A percentile compares a stretch with the other conserved stretches of the same genome.
Evolutionary conservation across 257 asterid species (phyloP).

Genomic region (Petunia secreta): DNA sequence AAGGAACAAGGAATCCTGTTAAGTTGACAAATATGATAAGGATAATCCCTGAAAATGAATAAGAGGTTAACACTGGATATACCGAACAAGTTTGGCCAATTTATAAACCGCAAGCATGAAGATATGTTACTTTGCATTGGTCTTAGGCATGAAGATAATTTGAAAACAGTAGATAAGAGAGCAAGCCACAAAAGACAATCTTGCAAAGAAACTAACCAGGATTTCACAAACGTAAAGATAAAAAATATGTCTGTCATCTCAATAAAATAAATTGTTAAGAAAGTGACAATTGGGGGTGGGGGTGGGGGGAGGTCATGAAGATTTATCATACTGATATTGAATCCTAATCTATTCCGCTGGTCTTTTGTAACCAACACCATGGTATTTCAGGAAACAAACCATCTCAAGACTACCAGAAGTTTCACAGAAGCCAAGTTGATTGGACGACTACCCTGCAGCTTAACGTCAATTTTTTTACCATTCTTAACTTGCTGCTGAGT

Average conservation of each 20-base stretch:
- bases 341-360: not conserved
- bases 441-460: not conserved
- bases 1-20: not conserved
- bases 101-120: constrained; percentile 4
- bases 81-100: not conserved
- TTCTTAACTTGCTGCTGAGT: constrained; percentile 21
- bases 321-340: not conserved
- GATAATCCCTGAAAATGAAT: constrained; percentile 12
- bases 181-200: constrained; percentile 4
- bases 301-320: not conserved
- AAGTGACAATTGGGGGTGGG: not conserved
- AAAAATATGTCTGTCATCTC: not conserved
- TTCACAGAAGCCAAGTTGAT: constrained; percentile 4
- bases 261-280: not conserved
- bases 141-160: constrained; percentile 12
- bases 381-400: constrained; percentile 2
- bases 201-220: not conserved
- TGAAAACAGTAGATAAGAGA: constrained; percentile 13
- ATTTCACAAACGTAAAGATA: not conserved
- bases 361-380: constrained; percentile 15
- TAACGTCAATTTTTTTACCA: not conserved
- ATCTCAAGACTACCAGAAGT: constrained; percentile 21
- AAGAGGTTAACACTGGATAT: constrained; percentile 9
- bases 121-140: not conserved
- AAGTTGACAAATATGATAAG: not conserved